Evolutionary conservation across 345 rosid genomes (phyloP), one percentile per base, ranked within the genome.

Genomic region (Hypericum androsaemum): DNA sequence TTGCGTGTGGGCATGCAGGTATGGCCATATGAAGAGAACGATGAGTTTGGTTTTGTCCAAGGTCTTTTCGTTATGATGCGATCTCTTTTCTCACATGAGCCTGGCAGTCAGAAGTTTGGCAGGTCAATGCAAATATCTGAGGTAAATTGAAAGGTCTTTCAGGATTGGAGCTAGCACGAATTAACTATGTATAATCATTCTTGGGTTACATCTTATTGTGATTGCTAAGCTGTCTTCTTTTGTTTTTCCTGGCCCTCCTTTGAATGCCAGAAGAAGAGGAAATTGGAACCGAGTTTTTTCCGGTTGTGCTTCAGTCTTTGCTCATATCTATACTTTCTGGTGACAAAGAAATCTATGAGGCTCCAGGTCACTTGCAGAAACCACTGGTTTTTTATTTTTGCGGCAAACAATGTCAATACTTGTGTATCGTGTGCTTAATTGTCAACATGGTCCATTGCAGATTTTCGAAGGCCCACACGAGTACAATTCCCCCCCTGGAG

Each of bases 21-120:
- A 53, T 90, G 98, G 98, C 96, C 96, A 45, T 90, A 79, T 6
- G 98, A 90, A 74, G 95, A 87, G 78, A 87, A 70, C 43, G 81
- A 75, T 8, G 81, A 79, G 57, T 75, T 69, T 69, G 96, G 96
- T 52, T 77, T 84, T 77, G 84, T 87, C 65, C 96, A 87, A 88
- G 89, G 82, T 49, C 81, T 90, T 47, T 87, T 82, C 68, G 73
- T 74, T 49, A 77, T 87, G 87, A 90, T 84, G 89, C 61, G 52
- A 63, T 48, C 48, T 67, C 66, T 90, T 60, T 90, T 90, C 75
- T 68, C 82, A 15, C 59, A 52, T 54, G 77, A 74, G 51, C 67
- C 68, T 35, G 77, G 64, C 47, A 36, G 46, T 42, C 41, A 68
- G 8, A 47, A 55, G 38, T 54, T 74, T 38, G 62, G 80, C 8